Conservation (phyloP, 2,329 filamentous ascomycete species). For the Thelonectria discophora region DNA sequence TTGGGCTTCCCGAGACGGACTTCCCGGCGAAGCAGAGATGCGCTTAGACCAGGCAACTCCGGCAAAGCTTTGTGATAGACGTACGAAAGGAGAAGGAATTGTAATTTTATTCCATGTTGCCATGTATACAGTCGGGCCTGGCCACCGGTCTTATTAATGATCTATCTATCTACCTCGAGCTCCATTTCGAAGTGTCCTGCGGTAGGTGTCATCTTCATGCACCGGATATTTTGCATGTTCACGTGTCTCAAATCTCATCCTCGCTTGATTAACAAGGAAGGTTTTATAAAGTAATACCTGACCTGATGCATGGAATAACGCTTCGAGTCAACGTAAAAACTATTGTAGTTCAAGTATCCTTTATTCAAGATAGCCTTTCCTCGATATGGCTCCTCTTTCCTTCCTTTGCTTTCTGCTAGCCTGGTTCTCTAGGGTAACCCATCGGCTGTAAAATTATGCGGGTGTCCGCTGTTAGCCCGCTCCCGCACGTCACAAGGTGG, state of each 20-base stretch:
- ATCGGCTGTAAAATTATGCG: constrained; percentile 6
- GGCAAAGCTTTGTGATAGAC: constrained; percentile 48
- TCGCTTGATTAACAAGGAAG: too few species aligned
- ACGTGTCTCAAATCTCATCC: too few species aligned
- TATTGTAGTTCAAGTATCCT: too few species aligned
- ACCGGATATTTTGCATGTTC: too few species aligned
- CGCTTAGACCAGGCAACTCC: constrained; percentile 38
- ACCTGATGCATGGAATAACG: too few species aligned
- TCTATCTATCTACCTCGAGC: constrained; percentile 36
- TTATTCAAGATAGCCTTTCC: neutral
- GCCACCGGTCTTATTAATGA: constrained; percentile 45
- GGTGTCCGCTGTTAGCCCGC: neutral
- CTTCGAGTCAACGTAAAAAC: too few species aligned
- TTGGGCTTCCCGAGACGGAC: constrained; percentile 28
- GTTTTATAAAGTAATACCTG: too few species aligned
- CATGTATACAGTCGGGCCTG: constrained; percentile 48
- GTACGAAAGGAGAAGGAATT: constrained; percentile 47
- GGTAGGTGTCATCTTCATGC: too few species aligned
- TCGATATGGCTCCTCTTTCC: neutral
- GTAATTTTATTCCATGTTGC: constrained; percentile 55
- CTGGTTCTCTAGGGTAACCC: constrained; percentile 6
- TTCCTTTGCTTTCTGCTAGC: neutral
- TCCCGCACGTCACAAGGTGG: constrained; percentile 39
- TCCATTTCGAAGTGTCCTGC: too few species aligned
- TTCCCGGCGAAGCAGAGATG: constrained; percentile 28